These are phyloP conservation scores for Syncephalastrum racemosum DNA, from an alignment of 371 early-diverging fungal species.

Conservation along the genomic window DNA sequence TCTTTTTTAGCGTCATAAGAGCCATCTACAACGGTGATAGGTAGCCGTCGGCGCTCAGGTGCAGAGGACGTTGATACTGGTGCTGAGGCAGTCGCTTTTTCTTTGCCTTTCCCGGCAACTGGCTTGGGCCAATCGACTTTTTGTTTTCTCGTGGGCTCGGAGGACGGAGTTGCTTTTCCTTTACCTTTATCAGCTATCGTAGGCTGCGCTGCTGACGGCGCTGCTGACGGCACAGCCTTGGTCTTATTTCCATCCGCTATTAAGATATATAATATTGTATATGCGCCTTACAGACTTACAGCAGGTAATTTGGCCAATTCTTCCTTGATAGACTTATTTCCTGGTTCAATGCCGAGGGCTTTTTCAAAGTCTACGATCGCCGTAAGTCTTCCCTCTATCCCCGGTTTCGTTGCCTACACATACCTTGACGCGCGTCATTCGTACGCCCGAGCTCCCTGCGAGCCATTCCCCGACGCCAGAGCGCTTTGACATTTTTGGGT, in stretches of 20 bases:
- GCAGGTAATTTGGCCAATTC: slow-evolving; percentile 55
- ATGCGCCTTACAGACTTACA: background rate
- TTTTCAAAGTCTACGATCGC: slow-evolving; percentile 56
- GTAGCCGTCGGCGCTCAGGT: slow-evolving; percentile 18
- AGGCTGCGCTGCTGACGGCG: background rate
- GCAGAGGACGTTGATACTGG: background rate
- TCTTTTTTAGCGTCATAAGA: slow-evolving; percentile 8
- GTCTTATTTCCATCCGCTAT: slow-evolving; percentile 2
- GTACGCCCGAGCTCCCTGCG: slow-evolving; percentile 56
- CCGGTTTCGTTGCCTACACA: background rate
- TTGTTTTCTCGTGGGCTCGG: no score
- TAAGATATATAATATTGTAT: background rate
- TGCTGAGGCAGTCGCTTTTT: no score
- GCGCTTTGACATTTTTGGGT: slow-evolving; percentile 76
- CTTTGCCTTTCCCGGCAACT: no score
- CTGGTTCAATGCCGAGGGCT: slow-evolving; percentile 69
- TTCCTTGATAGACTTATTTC: slow-evolving; percentile 60
- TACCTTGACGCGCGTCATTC: slow-evolving; percentile 62
- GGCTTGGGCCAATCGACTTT: no score
- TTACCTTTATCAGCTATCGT: background rate
- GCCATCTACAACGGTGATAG: slow-evolving; percentile 34
- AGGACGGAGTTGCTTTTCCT: background rate
- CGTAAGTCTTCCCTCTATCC: background rate
- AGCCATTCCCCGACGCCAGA: slow-evolving; percentile 81
- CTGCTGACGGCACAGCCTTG: no score